Conservation (phyloP, 495 filamentous ascomycete genomes). For the Bombardia bombarda region DNA sequence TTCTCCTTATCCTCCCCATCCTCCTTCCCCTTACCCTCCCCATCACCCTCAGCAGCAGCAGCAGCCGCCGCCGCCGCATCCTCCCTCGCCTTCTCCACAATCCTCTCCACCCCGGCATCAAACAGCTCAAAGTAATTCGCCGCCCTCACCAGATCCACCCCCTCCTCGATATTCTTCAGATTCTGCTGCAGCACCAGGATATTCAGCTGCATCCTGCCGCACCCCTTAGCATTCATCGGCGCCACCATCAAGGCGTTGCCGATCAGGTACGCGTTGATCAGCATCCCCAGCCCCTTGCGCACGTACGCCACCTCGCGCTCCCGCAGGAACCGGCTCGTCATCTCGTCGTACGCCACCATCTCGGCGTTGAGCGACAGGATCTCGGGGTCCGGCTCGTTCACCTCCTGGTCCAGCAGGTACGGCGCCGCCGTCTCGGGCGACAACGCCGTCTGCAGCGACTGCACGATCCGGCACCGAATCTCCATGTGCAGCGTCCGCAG, state of each 20-base stretch:
- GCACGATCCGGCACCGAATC: conserved; percentile 72
- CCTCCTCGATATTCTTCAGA: conserved; percentile 80
- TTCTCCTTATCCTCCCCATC: background rate
- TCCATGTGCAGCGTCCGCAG: conserved; percentile 83
- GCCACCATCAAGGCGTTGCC: conserved; percentile 35
- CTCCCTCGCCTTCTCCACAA: conserved; percentile 55
- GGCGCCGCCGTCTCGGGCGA: conserved; percentile 50
- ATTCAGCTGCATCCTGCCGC: conserved; percentile 76
- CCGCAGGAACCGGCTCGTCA: conserved; percentile 60
- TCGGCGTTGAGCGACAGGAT: conserved; percentile 73
- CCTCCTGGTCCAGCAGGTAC: conserved; percentile 65
- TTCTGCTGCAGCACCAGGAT: conserved; percentile 93
- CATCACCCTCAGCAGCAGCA: conserved; percentile 25
- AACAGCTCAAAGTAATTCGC: conserved; percentile 77
- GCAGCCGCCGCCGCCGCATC: conserved; percentile 21
- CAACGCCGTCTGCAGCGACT: conserved; percentile 49
- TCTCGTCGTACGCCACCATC: conserved; percentile 77
- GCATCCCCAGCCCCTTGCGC: conserved; percentile 54
- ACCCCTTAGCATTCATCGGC: conserved; percentile 53
- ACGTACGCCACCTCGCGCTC: conserved; percentile 60
- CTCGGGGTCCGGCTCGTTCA: conserved; percentile 69
- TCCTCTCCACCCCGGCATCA: conserved; percentile 62
- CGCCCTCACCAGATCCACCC: conserved; percentile 59
- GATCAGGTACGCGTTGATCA: conserved; percentile 36
- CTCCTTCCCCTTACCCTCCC: background rate